Evolutionary conservation across 805 yeast genomes (phyloP), one percentile per base, ranked within the genome.

Genomic region (Ogataea methylovora): DNA sequence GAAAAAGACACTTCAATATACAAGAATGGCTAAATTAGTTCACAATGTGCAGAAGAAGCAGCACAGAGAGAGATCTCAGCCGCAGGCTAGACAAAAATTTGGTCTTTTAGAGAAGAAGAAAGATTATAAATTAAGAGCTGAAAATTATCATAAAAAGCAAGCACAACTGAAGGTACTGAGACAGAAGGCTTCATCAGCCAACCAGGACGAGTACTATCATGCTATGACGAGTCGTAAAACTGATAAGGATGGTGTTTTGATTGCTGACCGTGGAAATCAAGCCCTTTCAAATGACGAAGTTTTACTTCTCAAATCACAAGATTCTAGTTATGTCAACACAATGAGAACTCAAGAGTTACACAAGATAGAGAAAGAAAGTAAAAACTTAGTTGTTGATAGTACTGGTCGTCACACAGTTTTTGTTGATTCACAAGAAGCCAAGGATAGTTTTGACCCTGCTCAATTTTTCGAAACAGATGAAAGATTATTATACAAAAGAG

Each of bases 161-260:
- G 75, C 75, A 12, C 77, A 75, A 24, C 48, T 92, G 34, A 84
- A 83, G 60, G 68, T 80, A 1, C 69, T 92, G 38, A 76, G 83
- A 44, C 66, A 68, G 27, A 90, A 86, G 53, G 94, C 84, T 2
- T 63, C 69, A 24, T 68, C 69, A 29, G 71, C 86, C 46, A 92
- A 92, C 54, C 94, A 94, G 12, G 98, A 92, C 69, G 98, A 92
- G 59, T 92, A 83, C 63, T 87, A 90, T 58, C 95, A 86, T 73
- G 92, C 86, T 15, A 92, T 92, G 98, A 73, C 79, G 22, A 66
- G 70, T 11, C 65, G 68, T 40, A 70, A 68, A 48, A 76, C 92
- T 4, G 94, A 86, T 43, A 61, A 67, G 2, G 63, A 70, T 9
- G 97, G 97, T 1, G 67, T 84, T 8, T 50, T 82, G 32, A 55